phyloP scores from a whole-genome alignment of 164 flowering plant genomes.

The Dillenia turbinata region DNA sequence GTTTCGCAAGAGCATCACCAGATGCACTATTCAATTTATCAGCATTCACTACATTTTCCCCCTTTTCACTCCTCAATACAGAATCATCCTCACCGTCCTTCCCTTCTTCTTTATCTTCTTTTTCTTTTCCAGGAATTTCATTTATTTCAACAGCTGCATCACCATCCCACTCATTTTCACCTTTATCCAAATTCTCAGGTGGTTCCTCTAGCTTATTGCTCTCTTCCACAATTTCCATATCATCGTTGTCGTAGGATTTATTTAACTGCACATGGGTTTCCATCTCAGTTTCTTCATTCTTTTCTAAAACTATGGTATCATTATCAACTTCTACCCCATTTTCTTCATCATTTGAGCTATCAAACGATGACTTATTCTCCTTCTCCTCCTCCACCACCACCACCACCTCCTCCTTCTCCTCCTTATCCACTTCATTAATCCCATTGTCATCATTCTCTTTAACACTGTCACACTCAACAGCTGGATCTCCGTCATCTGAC shows the following conservation, averaged over 20 bases:
- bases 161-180: constrained; percentile 12
- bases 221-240: constrained; percentile 15
- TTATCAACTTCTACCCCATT: not conserved
- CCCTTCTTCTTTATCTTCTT: no score
- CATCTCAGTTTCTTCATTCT: constrained; percentile 6
- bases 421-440: constrained; percentile 1
- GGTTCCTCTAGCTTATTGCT: constrained; percentile 16
- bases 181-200: constrained; percentile 15
- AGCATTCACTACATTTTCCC: constrained; percentile 13
- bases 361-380: not conserved
- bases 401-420: not conserved
- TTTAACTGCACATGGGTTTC: constrained; percentile 7
- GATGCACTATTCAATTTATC: constrained; percentile 14
- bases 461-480: constrained; percentile 9
- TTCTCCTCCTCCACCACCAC: not conserved
- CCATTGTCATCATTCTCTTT: constrained; percentile 16
- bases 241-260: constrained; percentile 14
- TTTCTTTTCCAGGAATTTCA: no score
- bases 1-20: constrained; percentile 19
- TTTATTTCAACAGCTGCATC: not conserved
- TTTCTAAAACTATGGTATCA: no score
- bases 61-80: constrained; percentile 9
- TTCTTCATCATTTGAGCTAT: not conserved
- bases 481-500: constrained; percentile 16
- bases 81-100: no score